Base-by-base conservation (phyloP, 139 green algal species). In the Coelastrella sp. region DNA sequence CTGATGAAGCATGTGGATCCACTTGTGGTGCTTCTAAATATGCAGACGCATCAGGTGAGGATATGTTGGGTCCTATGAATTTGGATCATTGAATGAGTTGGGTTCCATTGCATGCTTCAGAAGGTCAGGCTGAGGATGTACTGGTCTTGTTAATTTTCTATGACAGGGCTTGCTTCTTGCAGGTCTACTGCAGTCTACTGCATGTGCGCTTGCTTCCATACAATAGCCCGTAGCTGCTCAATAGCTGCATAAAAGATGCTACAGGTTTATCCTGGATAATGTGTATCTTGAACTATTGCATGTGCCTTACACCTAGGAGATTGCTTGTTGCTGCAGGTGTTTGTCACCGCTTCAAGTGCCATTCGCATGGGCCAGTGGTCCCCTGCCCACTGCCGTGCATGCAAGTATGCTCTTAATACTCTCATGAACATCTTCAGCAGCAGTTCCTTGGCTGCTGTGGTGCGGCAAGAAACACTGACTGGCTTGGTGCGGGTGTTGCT, bases 381-480 rank as follows among this genome's bases (percentile, higher is more conserved):
- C 63, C 15, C 64, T 67, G 37, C 66, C 40, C 85, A 90, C 75
- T 59, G 32, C 2, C 86, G 90, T 6, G 88, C 66, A 35, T 76
- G 60, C 79, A 69, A 98, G 90, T 99, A 99, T 87, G 91, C 91
- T 4, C 90, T 99, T 6, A 99, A 98, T 90, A 92, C 94, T 30
- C 90, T 99, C 27, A 96, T 98, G 93, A 95, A 98, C 85, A 77
- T 91, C 38, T 90, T 90, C 83, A 72, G 73, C 69, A 72, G 66
- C 41, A 37, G 35, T n/a, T 4, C 5, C 2, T 64, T 90, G 41
- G 78, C 84, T 5, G 15, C 45, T 27, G 75, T 64, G 32, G 45
- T 81, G 21, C 51, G 37, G 9, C 62, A 74, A 25, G 34, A 32
- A 2, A 62, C 77, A 25, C 78, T 89, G 35, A 3, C 35, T 9